Conservation (phyloP, 768 basidiomycete species). For the Crassisporium funariophilum region DNA sequence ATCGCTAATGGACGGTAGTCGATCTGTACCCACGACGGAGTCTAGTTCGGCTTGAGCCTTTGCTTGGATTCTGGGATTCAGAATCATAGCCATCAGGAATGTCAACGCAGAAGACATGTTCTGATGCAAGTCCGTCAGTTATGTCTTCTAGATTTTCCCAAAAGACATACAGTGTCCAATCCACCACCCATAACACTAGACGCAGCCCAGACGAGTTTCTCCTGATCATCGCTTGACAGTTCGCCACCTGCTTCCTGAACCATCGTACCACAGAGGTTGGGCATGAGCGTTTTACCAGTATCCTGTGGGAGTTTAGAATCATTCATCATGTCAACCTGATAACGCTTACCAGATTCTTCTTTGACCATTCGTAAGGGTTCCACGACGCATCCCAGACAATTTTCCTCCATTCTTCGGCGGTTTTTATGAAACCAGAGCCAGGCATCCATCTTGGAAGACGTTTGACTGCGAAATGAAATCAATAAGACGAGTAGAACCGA, state of each 20-base stretch:
- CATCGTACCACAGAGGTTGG: conserved; percentile 37
- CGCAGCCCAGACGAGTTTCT: conserved; percentile 40
- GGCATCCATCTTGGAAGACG: conserved; percentile 58
- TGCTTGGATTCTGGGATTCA: conserved; percentile 43
- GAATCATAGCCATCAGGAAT: conserved; percentile 51
- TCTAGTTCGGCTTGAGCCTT: conserved; percentile 58
- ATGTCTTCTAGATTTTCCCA: conserved; percentile 12
- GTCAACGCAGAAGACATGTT: conserved; percentile 44
- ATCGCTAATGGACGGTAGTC: conserved; percentile 44
- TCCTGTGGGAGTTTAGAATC: conserved; percentile 29
- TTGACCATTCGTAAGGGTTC: conserved; percentile 39
- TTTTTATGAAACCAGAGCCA: conserved; percentile 53
- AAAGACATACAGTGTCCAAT: conserved; percentile 15
- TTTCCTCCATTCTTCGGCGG: conserved; percentile 39
- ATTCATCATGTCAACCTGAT: not conserved
- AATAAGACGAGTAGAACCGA: not conserved
- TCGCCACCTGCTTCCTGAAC: conserved; percentile 25
- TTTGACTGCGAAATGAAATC: conserved; percentile 34
- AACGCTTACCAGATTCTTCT: conserved; percentile 46
- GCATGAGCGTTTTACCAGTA: conserved; percentile 42
- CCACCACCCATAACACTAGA: conserved; percentile 21
- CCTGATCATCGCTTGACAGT: conserved; percentile 37
- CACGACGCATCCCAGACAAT: conserved; percentile 37
- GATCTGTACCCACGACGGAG: conserved; percentile 36
- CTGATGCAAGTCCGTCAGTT: conserved; percentile 39